Evolutionary conservation across 176 grass and related monocot species (phyloP).

Genomic region (Microstegium vimineum): DNA sequence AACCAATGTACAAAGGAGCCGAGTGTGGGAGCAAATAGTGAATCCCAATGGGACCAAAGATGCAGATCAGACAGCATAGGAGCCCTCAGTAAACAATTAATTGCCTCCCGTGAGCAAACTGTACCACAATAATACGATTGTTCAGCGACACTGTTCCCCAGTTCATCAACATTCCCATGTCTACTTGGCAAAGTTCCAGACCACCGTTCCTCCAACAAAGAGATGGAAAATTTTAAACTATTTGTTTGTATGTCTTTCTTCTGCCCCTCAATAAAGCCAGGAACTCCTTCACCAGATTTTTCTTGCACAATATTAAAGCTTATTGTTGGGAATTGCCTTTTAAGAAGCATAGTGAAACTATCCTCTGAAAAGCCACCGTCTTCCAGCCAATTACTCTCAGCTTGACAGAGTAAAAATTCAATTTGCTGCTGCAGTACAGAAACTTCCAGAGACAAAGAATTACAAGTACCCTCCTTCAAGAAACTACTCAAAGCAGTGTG

Average conservation of each 20-base stretch:
- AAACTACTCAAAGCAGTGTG: constrained; percentile 45
- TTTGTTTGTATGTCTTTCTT: constrained; percentile 43
- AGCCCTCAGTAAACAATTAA: constrained; percentile 68
- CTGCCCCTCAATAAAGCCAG: constrained; percentile 30
- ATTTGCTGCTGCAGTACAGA: constrained; percentile 63
- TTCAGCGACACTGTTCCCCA: constrained; percentile 12
- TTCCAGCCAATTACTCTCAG: constrained; percentile 46
- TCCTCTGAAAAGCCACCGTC: constrained; percentile 37
- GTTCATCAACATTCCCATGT: constrained; percentile 20
- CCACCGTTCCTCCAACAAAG: constrained; percentile 75
- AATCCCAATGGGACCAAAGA: constrained; percentile 88
- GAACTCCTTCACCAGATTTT: constrained; percentile 34
- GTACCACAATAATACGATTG: constrained; percentile 44
- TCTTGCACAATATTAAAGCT: constrained; percentile 49
- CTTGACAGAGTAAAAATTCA: constrained; percentile 63
- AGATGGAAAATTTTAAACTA: constrained; percentile 62
- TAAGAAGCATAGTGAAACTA: constrained; percentile 60
- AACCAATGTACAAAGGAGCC: constrained; percentile 84
- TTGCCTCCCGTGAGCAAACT: constrained; percentile 57
- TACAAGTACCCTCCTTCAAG: constrained; percentile 35
- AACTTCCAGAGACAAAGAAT: constrained; percentile 38
- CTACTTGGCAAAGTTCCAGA: constrained; percentile 27
- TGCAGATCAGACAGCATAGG: constrained; percentile 95
- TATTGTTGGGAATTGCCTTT: constrained; percentile 78
- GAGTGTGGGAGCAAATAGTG: constrained; percentile 72